Evolutionary conservation across 768 basidiomycete genomes (phyloP).

Genomic region (Boletus coccyginus): DNA sequence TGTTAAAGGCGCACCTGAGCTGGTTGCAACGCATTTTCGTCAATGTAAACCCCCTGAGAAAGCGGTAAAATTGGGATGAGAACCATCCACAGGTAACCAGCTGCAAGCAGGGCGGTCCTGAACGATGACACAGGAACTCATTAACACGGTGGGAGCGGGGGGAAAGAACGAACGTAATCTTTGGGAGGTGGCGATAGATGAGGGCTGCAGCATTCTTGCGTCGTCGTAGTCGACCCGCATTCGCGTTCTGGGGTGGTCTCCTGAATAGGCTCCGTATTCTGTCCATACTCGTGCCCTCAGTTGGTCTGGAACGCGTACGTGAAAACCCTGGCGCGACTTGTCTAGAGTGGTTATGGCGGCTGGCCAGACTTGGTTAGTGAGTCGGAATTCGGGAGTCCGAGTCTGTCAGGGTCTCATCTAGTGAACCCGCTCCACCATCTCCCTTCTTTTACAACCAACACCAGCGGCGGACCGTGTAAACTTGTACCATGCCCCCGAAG

Average conservation of each 20-base stretch:
- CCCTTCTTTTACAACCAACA: constrained; percentile 6
- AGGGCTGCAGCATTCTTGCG: constrained; percentile 36
- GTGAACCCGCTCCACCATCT: constrained; percentile 7
- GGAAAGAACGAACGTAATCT: constrained; percentile 25
- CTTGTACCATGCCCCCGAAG: constrained; percentile 49
- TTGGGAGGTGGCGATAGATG: constrained; percentile 34
- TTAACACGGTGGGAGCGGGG: neutral
- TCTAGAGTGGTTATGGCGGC: neutral
- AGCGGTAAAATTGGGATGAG: constrained; percentile 66
- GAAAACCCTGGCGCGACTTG: neutral
- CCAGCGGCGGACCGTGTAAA: neutral
- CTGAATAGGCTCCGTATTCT: constrained; percentile 17
- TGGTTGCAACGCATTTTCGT: constrained; percentile 95
- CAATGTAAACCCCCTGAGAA: constrained; percentile 74
- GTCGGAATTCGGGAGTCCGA: constrained; percentile 24
- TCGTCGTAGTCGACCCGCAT: constrained; percentile 44
- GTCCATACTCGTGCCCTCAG: constrained; percentile 17
- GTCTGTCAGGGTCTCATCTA: constrained; percentile 14
- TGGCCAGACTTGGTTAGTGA: constrained; percentile 2
- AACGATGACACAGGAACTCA: neutral
- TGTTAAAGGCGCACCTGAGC: constrained; percentile 58
- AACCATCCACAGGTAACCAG: constrained; percentile 84
- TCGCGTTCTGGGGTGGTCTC: constrained; percentile 27
- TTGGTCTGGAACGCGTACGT: neutral
- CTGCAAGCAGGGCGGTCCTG: constrained; percentile 56